Conservation (phyloP, 1,284 basidiomycete genomes). For the Apiotrichum veenhuisii region DNA sequence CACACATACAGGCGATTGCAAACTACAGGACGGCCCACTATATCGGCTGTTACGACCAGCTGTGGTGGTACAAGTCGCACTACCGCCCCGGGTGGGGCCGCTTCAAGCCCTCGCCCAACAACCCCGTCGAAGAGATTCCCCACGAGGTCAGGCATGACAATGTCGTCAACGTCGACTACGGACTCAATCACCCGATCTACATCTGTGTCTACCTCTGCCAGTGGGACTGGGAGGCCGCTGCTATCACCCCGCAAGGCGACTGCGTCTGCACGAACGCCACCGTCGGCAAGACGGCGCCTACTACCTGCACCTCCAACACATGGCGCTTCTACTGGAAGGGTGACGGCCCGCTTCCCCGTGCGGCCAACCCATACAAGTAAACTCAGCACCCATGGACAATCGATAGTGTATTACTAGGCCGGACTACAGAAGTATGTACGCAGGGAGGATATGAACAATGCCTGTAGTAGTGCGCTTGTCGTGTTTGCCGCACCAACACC, state of each 20-base stretch:
- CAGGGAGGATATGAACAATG: too few species aligned
- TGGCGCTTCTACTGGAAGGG: neutral
- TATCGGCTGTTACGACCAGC: neutral
- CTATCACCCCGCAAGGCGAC: neutral
- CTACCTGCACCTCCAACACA: neutral
- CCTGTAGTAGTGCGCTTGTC: too few species aligned
- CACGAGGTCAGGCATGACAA: neutral
- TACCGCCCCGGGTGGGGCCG: neutral
- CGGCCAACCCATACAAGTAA: too few species aligned
- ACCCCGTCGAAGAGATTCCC: neutral
- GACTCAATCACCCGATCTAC: neutral
- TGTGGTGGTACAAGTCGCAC: neutral
- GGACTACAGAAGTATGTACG: too few species aligned
- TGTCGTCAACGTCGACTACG: neutral
- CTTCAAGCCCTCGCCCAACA: neutral
- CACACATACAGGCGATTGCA: neutral
- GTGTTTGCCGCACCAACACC: too few species aligned
- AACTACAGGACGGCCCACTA: neutral
- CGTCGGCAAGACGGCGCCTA: neutral
- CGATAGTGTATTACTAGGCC: too few species aligned
- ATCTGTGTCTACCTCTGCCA: neutral
- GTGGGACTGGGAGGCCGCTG: neutral
- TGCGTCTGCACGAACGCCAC: neutral
- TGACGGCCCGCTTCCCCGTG: too few species aligned
- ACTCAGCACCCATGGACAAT: too few species aligned